Base-by-base conservation (phyloP, 305 asterid species). In the Ajuga reptans region DNA sequence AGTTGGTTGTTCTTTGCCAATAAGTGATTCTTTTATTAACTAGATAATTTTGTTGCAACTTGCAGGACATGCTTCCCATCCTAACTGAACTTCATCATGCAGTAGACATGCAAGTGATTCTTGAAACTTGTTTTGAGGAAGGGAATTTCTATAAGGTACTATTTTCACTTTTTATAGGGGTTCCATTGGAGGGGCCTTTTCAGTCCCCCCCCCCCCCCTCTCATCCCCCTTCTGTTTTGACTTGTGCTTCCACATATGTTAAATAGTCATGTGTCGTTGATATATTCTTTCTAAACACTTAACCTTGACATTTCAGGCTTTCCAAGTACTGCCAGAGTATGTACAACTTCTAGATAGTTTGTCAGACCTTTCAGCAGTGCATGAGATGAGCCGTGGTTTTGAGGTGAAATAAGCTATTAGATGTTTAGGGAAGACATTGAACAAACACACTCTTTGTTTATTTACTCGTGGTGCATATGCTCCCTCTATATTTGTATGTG, bases 321-420 rank as follows among this genome's bases (percentile, higher is more conserved):
- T 94, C 81, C 98, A 91, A 81, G 86, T 85, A 64, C 85, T 94
- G 66, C 85, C 98, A 3, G 98, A 94, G 81, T 91, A 94, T 83
- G 81, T 94, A 86, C 98, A 91, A 82, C 81, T 94, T 76, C 79
- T 94, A 68, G 96, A 87, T 80, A 85, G 90, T 75, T 81, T 94
- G 64, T 87, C 99, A 34, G 89, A 80, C 72, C 92, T 94, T 72
- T 86, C 90, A 47, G 91, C 89, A 9, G 90, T 88, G 75, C 95
- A 91, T 81, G 96, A 94, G 82, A 84, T 94, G 99, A 85, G 89
- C 81, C 92, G 75, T 71, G 95, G 89, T 69, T 93, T 89, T 79
- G 99, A 94, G 98, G 99, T 94, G 78, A 85, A 77, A 46, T 79
- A 49, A 64, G 74, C 59, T 39, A 52, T 33, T 58, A 42, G 21